These are phyloP conservation scores for Choricystis sp. DNA, from an alignment of 139 green algal species.

Conservation along the genomic window DNA sequence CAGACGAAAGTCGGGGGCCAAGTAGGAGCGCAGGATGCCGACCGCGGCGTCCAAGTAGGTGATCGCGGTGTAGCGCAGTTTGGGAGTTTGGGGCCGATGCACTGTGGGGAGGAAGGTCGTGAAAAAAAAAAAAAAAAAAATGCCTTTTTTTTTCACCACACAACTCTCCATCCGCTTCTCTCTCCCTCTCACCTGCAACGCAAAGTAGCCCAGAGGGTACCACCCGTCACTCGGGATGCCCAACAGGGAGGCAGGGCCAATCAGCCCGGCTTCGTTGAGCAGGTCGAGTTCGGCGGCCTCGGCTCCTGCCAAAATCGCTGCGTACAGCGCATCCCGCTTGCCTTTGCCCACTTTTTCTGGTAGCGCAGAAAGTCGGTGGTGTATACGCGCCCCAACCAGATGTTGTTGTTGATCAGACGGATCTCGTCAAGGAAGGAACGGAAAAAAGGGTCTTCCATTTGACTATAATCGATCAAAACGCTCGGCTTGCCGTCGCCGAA, in stretches of 20 bases:
- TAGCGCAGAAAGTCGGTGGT: background rate
- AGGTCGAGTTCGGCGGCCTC: background rate
- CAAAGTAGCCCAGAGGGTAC: background rate
- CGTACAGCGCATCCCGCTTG: background rate
- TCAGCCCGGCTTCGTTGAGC: background rate
- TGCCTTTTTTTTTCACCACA: no score
- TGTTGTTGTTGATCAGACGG: background rate
- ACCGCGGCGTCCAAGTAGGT: background rate
- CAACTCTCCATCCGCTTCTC: no score
- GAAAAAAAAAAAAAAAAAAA: no score
- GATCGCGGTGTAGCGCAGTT: background rate
- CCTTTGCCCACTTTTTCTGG: background rate
- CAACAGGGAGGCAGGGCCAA: background rate
- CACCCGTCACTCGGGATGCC: background rate
- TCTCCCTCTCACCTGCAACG: no score
- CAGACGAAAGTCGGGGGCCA: background rate
- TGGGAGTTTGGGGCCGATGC: background rate
- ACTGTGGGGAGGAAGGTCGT: no score
- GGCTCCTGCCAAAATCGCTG: background rate
- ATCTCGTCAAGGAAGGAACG: background rate
- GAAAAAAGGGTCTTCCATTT: background rate
- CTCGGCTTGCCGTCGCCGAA: background rate
- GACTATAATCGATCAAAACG: background rate
- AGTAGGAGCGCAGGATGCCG: background rate
- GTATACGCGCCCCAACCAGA: background rate